Evolutionary conservation across 2,329 filamentous ascomycete genomes (phyloP).

Genomic region (Fusarium dlaminii): DNA sequence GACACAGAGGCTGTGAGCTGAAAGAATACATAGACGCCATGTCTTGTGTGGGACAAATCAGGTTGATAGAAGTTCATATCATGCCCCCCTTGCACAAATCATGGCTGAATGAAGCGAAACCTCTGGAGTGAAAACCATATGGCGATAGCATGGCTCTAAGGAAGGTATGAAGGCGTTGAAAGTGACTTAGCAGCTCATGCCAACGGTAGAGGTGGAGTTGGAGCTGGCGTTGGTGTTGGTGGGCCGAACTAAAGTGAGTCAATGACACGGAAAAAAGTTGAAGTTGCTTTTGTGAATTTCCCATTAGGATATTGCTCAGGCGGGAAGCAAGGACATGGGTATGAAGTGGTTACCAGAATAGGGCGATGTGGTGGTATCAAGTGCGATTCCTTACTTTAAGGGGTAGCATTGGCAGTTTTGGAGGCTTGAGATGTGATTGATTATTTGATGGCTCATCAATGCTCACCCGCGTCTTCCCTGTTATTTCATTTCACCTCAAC

Average conservation of each 20-base stretch:
- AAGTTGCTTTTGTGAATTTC: conserved; percentile 19
- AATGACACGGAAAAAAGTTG: neutral
- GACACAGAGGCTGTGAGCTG: neutral
- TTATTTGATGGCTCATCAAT: neutral
- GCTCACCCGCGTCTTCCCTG: neutral
- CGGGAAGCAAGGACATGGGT: conserved; percentile 42
- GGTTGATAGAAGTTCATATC: neutral
- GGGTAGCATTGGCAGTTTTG: neutral
- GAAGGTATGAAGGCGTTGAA: neutral
- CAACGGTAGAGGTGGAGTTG: neutral
- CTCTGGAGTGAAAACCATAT: neutral
- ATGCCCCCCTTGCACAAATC: neutral
- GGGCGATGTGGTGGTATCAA: conserved; percentile 18
- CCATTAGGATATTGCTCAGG: conserved; percentile 1
- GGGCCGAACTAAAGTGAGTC: neutral
- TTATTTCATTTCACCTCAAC: neutral
- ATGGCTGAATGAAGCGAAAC: neutral
- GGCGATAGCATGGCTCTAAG: conserved; percentile 1
- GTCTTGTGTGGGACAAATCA: conserved; percentile 6
- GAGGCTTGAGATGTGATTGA: neutral
- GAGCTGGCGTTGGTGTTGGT: neutral
- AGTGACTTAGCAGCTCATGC: neutral
- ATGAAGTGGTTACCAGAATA: conserved; percentile 16
- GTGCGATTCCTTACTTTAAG: conserved; percentile 21
- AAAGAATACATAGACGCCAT: neutral